phyloP scores from a whole-genome alignment of 306 rosid genomes.

The Cucurbita argyrosperma region DNA sequence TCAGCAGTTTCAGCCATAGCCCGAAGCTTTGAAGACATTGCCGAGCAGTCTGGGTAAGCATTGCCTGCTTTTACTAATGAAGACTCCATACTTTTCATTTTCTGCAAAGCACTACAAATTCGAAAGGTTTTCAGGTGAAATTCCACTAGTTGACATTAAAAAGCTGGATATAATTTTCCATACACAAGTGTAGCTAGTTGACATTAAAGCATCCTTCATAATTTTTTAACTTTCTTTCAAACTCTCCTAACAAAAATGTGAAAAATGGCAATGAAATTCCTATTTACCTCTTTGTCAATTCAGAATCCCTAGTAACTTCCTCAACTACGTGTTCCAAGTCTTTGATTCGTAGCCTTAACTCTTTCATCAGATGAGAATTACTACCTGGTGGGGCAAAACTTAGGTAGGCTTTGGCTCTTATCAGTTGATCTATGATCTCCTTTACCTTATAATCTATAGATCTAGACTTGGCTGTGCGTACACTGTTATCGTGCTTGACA shows the following conservation, averaged over 20 bases:
- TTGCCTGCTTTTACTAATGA: constrained; percentile 54
- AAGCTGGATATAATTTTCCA: not conserved
- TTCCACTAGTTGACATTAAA: not conserved
- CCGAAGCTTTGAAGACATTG: constrained; percentile 73
- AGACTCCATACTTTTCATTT: constrained; percentile 73
- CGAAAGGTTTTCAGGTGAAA: constrained; percentile 16
- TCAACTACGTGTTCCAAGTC: constrained; percentile 65
- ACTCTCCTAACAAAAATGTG: not conserved
- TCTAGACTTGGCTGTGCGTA: constrained; percentile 16
- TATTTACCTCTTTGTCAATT: constrained; percentile 53
- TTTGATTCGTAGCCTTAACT: constrained; percentile 60
- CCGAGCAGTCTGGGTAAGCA: constrained; percentile 61
- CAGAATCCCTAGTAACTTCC: constrained; percentile 54
- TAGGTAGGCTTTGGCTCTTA: constrained; percentile 77
- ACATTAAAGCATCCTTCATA: not conserved
- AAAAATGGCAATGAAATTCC: constrained; percentile 6
- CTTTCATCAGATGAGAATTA: constrained; percentile 58
- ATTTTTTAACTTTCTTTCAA: not conserved
- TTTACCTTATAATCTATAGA: constrained; percentile 33
- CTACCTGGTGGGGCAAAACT: constrained; percentile 49
- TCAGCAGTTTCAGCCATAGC: constrained; percentile 66
- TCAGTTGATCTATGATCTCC: constrained; percentile 74
- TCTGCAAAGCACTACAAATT: constrained; percentile 84
- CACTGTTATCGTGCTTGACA: constrained; percentile 17
- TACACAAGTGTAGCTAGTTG: not conserved